These are phyloP conservation scores for Pouteria campechiana DNA, from an alignment of 179 eudicot species.

Conservation along the genomic window DNA sequence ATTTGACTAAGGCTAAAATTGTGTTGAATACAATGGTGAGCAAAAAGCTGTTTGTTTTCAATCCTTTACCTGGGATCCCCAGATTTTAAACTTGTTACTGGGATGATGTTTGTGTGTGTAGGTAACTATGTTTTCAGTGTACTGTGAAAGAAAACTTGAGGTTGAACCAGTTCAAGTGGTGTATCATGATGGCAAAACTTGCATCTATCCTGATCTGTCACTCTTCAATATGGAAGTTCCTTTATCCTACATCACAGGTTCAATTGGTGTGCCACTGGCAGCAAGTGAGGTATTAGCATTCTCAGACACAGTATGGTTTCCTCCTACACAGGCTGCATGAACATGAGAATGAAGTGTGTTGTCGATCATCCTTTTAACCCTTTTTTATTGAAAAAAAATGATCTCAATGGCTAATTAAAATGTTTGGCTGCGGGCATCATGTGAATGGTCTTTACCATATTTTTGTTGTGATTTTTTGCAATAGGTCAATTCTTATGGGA, in stretches of 20 bases:
- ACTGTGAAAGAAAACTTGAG: constrained; percentile 73
- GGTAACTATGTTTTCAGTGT: constrained; percentile 92
- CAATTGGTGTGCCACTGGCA: constrained; percentile 64
- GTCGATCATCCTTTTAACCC: too few relatives aligned
- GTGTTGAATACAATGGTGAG: constrained; percentile 89
- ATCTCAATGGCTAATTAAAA: too few relatives aligned
- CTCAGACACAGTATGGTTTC: too few relatives aligned
- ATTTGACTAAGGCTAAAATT: constrained; percentile 86
- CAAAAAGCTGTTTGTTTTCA: not conserved
- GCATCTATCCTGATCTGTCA: constrained; percentile 67
- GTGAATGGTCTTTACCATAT: too few relatives aligned
- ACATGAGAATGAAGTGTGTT: too few relatives aligned
- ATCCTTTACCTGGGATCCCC: too few relatives aligned
- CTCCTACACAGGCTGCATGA: too few relatives aligned
- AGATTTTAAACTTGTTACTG: too few relatives aligned
- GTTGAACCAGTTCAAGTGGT: constrained; percentile 89
- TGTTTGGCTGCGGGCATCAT: too few relatives aligned
- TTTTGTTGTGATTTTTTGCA: too few relatives aligned
- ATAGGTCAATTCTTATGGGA: too few relatives aligned
- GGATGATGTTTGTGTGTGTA: constrained; percentile 7
- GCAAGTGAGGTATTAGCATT: constrained; percentile 49
- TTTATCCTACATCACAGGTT: constrained; percentile 59
- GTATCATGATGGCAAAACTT: constrained; percentile 55
- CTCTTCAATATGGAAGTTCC: constrained; percentile 70
- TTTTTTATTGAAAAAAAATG: too few relatives aligned